Percentiles rank a stretch among this genome's conserved stretches.
Evolutionary conservation across 768 basidiomycete genomes (phyloP).

Genomic region (Kwoniella sp.): DNA sequence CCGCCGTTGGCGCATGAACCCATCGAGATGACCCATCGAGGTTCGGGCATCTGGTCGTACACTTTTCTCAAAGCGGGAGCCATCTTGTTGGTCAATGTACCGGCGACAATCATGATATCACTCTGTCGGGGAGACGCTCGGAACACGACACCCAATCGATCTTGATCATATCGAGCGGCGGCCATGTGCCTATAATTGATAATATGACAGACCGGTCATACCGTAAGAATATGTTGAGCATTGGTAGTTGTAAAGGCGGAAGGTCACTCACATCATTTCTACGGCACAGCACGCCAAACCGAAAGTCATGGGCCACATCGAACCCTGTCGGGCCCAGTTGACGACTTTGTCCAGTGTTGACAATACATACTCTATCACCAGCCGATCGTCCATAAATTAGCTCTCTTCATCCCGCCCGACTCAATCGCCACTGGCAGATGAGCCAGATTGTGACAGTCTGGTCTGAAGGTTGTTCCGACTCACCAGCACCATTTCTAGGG

Average conservation of each 20-base stretch:
- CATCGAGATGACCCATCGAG: constrained; percentile 99
- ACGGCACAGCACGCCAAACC: constrained; percentile 99
- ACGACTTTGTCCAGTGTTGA: constrained; percentile 94
- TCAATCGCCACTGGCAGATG: not conserved
- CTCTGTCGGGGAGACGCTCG: constrained; percentile 98
- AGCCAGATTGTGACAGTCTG: too few relatives aligned
- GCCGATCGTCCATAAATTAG: not conserved
- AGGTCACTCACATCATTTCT: constrained; percentile 61
- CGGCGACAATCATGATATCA: constrained; percentile 99
- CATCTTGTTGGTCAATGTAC: constrained; percentile 99
- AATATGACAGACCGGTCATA: too few relatives aligned
- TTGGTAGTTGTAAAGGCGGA: too few relatives aligned
- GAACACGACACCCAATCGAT: constrained; percentile 94
- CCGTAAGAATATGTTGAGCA: too few relatives aligned
- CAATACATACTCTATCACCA: constrained; percentile 80
- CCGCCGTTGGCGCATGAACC: constrained; percentile 95
- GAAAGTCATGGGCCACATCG: constrained; percentile 99
- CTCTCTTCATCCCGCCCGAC: not conserved
- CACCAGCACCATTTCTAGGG: constrained; percentile 86
- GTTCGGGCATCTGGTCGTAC: constrained; percentile 88
- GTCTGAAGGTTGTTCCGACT: constrained; percentile 15
- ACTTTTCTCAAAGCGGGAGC: constrained; percentile 89
- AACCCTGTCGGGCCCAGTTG: constrained; percentile 96
- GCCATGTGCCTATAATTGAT: constrained; percentile 99
- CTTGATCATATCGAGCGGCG: constrained; percentile 97